Evolutionary conservation across 208 protist species (phyloP).

Genomic region (Lotmaria passim): DNA sequence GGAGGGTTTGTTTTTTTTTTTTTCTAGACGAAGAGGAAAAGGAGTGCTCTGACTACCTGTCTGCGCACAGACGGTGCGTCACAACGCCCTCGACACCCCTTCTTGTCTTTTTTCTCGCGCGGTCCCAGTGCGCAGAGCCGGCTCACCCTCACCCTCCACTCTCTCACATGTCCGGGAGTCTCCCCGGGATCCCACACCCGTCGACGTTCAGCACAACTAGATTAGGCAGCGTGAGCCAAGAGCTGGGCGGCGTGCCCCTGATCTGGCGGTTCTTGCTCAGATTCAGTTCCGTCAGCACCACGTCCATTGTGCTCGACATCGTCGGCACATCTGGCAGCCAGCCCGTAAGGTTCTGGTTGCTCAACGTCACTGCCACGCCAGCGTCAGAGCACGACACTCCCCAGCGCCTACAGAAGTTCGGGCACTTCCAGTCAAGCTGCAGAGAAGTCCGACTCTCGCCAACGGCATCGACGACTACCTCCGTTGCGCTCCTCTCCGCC

Average conservation of each 20-base stretch:
- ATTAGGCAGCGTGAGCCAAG: slow-evolving; percentile 5
- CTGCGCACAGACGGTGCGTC: no score
- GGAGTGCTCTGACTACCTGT: no score
- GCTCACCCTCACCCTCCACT: no score
- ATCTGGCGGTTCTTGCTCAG: slow-evolving; percentile 7
- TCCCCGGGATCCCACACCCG: not conserved
- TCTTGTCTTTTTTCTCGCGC: not conserved
- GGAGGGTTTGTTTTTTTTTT: no score
- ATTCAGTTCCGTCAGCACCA: not conserved
- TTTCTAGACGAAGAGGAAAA: no score
- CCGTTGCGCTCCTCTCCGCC: not conserved
- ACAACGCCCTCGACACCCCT: no score
- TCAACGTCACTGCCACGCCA: not conserved
- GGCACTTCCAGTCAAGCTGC: not conserved
- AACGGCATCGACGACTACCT: not conserved
- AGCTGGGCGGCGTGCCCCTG: not conserved
- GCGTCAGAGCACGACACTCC: not conserved
- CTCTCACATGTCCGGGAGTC: not conserved
- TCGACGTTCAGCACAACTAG: slow-evolving; percentile 2
- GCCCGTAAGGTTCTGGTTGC: not conserved
- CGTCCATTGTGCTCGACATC: not conserved
- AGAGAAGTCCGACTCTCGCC: not conserved
- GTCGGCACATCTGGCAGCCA: not conserved
- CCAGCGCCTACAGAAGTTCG: not conserved
- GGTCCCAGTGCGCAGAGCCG: no score